These are phyloP conservation scores for Darksidea phi DNA, from an alignment of 495 filamentous ascomycete genomes.

Conservation along the genomic window DNA sequence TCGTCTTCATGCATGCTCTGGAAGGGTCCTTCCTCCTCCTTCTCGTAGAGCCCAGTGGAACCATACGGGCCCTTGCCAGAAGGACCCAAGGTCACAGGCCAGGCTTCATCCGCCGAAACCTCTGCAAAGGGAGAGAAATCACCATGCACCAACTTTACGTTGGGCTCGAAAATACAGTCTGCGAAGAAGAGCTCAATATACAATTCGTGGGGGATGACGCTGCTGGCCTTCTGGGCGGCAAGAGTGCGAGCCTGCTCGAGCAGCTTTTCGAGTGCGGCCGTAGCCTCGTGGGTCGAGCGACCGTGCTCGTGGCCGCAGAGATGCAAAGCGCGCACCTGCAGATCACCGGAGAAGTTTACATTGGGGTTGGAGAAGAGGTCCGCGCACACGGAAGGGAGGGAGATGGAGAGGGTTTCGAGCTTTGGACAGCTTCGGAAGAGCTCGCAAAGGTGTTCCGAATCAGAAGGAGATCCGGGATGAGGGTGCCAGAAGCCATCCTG, in stretches of 20 bases:
- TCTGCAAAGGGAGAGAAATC: conserved; percentile 46
- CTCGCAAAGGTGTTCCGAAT: conserved; percentile 49
- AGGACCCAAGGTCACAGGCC: conserved; percentile 41
- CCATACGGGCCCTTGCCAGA: conserved; percentile 55
- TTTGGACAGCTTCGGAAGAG: conserved; percentile 49
- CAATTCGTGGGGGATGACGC: conserved; percentile 15
- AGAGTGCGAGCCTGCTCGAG: conserved; percentile 47
- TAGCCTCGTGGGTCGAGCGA: conserved; percentile 32
- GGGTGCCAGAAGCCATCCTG: conserved; percentile 53
- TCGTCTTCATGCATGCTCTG: conserved; percentile 1
- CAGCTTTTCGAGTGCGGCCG: conserved; percentile 38
- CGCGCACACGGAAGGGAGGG: conserved; percentile 51
- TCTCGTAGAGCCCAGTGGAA: conserved; percentile 53
- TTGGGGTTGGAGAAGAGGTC: conserved; percentile 49
- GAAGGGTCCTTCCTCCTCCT: conserved; percentile 47
- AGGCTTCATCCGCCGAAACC: conserved; percentile 43
- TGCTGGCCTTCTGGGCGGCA: conserved; percentile 30
- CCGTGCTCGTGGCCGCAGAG: conserved; percentile 44
- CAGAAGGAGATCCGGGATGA: conserved; percentile 41
- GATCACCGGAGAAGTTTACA: conserved; percentile 50
- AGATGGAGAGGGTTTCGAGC: conserved; percentile 50
- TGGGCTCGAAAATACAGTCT: conserved; percentile 50
- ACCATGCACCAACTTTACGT: conserved; percentile 49
- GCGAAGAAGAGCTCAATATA: no score
- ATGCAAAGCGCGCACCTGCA: conserved; percentile 50